Conservation (phyloP, 2,329 filamentous ascomycete genomes). For the Fusarium sp. region DNA sequence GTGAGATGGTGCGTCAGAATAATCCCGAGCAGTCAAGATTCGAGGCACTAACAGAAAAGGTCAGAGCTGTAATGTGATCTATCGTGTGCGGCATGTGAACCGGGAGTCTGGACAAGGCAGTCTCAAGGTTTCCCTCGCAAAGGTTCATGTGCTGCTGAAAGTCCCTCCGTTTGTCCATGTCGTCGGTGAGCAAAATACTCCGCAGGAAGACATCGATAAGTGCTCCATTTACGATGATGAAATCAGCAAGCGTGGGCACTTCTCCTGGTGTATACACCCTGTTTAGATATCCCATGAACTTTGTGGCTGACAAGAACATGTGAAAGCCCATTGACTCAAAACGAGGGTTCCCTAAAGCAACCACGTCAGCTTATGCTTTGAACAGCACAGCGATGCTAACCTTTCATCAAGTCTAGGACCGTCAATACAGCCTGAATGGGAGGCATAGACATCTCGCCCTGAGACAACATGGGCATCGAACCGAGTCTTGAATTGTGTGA, state of each 20-base stretch:
- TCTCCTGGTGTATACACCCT: background rate
- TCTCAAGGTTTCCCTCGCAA: background rate
- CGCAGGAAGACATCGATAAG: background rate
- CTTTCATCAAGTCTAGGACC: background rate
- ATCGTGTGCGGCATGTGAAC: background rate
- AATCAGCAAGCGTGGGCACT: background rate
- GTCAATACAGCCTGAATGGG: background rate
- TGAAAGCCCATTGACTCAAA: conserved; percentile 1
- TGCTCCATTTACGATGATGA: background rate
- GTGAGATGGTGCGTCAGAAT: background rate
- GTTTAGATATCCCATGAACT: background rate
- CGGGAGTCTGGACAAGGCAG: background rate
- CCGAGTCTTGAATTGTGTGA: background rate
- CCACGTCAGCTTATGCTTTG: background rate
- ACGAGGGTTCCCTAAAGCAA: background rate
- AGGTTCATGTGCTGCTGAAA: background rate
- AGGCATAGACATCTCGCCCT: background rate
- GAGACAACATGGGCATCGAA: background rate
- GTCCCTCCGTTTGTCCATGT: background rate
- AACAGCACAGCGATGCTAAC: background rate
- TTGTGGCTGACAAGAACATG: background rate
- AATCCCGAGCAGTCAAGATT: background rate
- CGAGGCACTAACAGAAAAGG: background rate
- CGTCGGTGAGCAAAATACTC: background rate
- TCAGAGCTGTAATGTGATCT: background rate